Percentiles rank a stretch among this genome's conserved stretches.
Evolutionary conservation across 441 rosid genomes (phyloP).

Genomic region (Adansonia gregorii): DNA sequence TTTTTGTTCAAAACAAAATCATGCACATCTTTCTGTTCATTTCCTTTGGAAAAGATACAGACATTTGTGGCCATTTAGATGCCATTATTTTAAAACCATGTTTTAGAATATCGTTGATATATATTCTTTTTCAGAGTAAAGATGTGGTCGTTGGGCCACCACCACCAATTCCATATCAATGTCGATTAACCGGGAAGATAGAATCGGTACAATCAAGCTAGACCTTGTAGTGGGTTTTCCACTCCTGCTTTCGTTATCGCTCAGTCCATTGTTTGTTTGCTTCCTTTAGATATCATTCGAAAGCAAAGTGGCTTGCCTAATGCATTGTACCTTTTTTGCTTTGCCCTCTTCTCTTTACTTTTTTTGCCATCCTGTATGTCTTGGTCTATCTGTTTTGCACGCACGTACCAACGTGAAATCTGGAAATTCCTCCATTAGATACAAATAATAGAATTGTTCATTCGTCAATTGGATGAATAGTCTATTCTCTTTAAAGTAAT

Average conservation of each 20-base stretch:
- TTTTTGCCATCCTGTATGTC: too few relatives aligned
- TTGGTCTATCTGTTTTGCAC: too few relatives aligned
- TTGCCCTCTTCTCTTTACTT: background rate
- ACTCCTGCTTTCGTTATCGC: background rate
- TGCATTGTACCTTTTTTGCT: background rate
- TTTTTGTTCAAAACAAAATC: slow-evolving; percentile 1
- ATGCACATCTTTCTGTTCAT: background rate
- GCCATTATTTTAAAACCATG: background rate
- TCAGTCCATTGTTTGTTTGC: background rate
- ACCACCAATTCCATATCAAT: background rate
- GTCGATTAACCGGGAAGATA: background rate
- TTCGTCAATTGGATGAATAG: too few relatives aligned
- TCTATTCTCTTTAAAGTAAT: too few relatives aligned
- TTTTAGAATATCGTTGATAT: background rate
- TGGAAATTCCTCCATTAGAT: too few relatives aligned
- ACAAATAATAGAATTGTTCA: too few relatives aligned
- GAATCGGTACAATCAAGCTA: background rate
- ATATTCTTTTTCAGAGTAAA: background rate
- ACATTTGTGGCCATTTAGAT: background rate
- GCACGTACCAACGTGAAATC: too few relatives aligned
- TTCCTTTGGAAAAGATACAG: background rate
- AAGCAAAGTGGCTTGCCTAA: background rate
- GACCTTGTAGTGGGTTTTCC: background rate
- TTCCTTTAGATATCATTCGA: background rate
- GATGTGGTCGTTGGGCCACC: background rate